A percentile compares a stretch with the other conserved stretches of the same genome.
Conservation (phyloP, 331 rosid species). For the Quercus tomentella region DNA sequence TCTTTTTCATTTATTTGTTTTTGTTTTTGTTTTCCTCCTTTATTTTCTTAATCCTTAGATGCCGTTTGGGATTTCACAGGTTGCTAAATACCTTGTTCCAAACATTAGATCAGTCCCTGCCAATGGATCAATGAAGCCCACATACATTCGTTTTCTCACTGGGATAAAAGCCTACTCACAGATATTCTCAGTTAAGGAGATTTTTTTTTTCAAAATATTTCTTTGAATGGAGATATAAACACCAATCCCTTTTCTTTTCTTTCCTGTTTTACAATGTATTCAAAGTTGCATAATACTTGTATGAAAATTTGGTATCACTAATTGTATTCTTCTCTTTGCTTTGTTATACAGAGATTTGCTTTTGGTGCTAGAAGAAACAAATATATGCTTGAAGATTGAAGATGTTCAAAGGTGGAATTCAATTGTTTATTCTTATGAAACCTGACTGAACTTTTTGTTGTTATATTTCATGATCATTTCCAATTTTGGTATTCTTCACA, state of each 20-base stretch:
- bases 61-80: slow-evolving; percentile 42
- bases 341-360: slow-evolving; percentile 67
- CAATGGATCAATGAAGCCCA: slow-evolving; percentile 71
- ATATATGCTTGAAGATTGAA: slow-evolving; percentile 75
- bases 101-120: slow-evolving; percentile 62
- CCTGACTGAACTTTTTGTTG: background rate
- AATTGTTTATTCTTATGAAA: background rate
- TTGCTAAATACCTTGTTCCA: slow-evolving; percentile 84
- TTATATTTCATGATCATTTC: background rate
- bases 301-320: background rate
- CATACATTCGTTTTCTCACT: slow-evolving; percentile 84
- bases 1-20: background rate
- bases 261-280: background rate
- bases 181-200: slow-evolving; percentile 80
- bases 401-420: background rate
- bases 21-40: background rate
- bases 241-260: background rate
- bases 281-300: background rate
- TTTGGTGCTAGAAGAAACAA: slow-evolving; percentile 94
- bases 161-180: slow-evolving; percentile 92
- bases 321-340: slow-evolving; percentile 8
- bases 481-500: background rate
- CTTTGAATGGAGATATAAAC: background rate
- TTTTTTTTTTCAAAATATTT: slow-evolving; percentile 5
- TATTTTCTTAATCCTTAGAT: background rate